phyloP scores from a whole-genome alignment of 768 basidiomycete species.

The Pulveroboletus sp. region DNA sequence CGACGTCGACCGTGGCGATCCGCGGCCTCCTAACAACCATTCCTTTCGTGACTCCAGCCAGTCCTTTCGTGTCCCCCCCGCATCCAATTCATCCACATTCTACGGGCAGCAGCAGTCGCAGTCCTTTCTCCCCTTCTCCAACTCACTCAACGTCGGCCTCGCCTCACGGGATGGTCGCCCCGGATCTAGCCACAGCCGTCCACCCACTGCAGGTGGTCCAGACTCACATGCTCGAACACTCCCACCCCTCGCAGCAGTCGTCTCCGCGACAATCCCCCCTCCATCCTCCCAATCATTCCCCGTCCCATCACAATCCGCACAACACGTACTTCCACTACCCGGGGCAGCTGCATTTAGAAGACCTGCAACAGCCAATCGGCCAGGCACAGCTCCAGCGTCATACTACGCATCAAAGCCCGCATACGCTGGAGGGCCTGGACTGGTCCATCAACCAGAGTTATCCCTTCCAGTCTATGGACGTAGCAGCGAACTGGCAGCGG shows the following conservation, averaged over 20 bases:
- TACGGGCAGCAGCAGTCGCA: slow-evolving; percentile 45
- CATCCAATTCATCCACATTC: slow-evolving; percentile 38
- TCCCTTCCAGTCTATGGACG: slow-evolving; percentile 39
- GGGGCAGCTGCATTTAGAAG: slow-evolving; percentile 49
- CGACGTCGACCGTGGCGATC: slow-evolving; percentile 35
- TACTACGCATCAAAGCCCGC: slow-evolving; percentile 48
- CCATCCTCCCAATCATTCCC: slow-evolving; percentile 37
- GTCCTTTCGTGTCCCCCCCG: slow-evolving; percentile 70
- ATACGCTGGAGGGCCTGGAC: slow-evolving; percentile 47
- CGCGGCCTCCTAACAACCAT: slow-evolving; percentile 44
- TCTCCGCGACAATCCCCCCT: slow-evolving; percentile 63
- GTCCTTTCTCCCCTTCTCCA: slow-evolving; percentile 65
- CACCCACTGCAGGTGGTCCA: slow-evolving; percentile 49
- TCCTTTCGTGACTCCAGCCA: slow-evolving; percentile 79
- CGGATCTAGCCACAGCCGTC: slow-evolving; percentile 47
- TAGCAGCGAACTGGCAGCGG: slow-evolving; percentile 35
- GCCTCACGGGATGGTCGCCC: slow-evolving; percentile 38
- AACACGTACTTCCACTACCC: slow-evolving; percentile 55
- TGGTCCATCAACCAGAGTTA: slow-evolving; percentile 46
- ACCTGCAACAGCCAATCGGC: slow-evolving; percentile 58
- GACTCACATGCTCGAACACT: slow-evolving; percentile 46
- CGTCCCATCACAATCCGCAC: slow-evolving; percentile 39
- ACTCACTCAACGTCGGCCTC: slow-evolving; percentile 44
- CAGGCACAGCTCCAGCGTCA: slow-evolving; percentile 67
- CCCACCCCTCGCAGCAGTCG: slow-evolving; percentile 72